These are phyloP conservation scores for Isoetes engelmannii DNA, from an alignment of 83 land plant species.

Conservation along the genomic window DNA sequence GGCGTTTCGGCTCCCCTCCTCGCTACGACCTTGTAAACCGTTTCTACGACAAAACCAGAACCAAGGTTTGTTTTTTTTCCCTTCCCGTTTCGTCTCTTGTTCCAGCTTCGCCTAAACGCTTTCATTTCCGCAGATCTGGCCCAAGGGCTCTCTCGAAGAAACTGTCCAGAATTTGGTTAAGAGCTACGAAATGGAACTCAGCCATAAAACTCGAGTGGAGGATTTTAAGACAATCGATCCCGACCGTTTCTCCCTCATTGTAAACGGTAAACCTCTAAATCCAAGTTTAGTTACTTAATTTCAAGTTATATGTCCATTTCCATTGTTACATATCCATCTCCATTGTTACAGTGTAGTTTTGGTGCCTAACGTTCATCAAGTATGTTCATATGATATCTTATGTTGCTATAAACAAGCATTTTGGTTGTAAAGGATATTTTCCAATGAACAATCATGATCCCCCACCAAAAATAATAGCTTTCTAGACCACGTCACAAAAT, in stretches of 20 bases:
- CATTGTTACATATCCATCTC: too few species aligned
- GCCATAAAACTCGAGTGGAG: conserved; percentile 51
- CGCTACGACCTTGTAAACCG: conserved; percentile 48
- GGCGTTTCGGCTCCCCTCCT: conserved; percentile 56
- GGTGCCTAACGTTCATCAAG: too few species aligned
- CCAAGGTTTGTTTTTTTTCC: conserved; percentile 24
- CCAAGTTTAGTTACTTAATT: too few species aligned
- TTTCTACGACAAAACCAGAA: conserved; percentile 51
- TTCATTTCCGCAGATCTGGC: conserved; percentile 45
- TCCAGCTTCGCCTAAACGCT: neutral
- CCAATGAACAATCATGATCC: too few species aligned
- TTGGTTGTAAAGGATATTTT: too few species aligned
- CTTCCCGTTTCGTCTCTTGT: neutral
- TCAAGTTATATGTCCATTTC: too few species aligned
- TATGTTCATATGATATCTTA: too few species aligned
- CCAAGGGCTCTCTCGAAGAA: conserved; percentile 67
- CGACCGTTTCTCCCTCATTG: conserved; percentile 49
- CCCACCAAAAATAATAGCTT: too few species aligned
- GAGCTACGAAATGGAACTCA: conserved; percentile 84
- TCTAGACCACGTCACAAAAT: too few species aligned
- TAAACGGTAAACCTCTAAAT: conserved; percentile 41
- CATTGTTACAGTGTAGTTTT: too few species aligned
- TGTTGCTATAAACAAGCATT: too few species aligned
- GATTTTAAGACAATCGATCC: conserved; percentile 71
- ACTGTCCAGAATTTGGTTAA: conserved; percentile 66